Base-by-base conservation (phyloP, 1,284 basidiomycete genomes). In the Meripilus lineatus region DNA sequence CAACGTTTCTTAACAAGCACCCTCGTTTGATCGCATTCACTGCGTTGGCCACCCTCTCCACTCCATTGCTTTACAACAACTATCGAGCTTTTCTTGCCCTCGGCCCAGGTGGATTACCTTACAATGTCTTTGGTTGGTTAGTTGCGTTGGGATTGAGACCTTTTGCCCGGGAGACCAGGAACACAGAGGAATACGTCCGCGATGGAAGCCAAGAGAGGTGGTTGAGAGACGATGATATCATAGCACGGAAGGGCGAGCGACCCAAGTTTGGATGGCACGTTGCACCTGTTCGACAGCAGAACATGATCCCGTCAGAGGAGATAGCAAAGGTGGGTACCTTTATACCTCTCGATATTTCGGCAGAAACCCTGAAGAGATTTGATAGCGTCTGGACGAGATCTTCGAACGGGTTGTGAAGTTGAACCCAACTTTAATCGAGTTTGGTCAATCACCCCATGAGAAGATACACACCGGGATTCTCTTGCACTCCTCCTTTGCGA, bases 281-380 rank as follows among this genome's bases (percentile, higher is more conserved):
- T 38, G 28, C 56, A 13, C 59, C 59, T 3, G 56, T 56, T 34
- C 40, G 59, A 4, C 59, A 62, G 46, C 30, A 54, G 14, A 48
- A 55, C 14, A 42, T 51, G 33, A 37, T 49, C 20, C 43, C 53
- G 0, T 14, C 42, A 5, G 28, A 45, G 7, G 48, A 50, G 23
- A 46, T 58, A 17, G 37, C 41, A 11, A 33, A 46, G 26, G 56
- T 58, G 35, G 28, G 52, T 46, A 26, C 24, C 14, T 21, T 25
- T 7, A 20, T 11, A 23, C 8, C 10, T 24, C 20, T 23, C 4
- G 7, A 10, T n/a, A 30, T 25, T 34, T 13, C 8, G 4, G 3
- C 25, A 38, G 3, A 32, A 20, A 22, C 18, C 43, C 15, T 23
- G 6, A 6, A 10, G 6, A 21, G 7, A 4, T 6, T 5, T 34